phyloP scores from a whole-genome alignment of 2,329 filamentous ascomycete species.

The Aspergillus jensenii region DNA sequence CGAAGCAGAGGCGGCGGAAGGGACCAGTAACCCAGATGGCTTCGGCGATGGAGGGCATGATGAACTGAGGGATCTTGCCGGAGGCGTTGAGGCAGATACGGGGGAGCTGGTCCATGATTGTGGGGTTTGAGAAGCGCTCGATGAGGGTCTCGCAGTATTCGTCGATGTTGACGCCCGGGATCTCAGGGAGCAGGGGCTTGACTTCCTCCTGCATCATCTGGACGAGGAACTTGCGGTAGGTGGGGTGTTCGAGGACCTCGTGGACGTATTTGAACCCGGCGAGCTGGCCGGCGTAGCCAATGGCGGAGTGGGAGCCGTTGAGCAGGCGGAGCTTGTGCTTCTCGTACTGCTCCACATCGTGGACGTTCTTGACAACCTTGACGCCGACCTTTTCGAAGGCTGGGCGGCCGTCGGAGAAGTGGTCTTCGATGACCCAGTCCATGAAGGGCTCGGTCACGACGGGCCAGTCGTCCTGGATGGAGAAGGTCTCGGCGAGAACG shows the following conservation, averaged over 20 bases:
- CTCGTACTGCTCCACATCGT: slow-evolving; percentile 56
- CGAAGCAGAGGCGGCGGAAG: slow-evolving; percentile 50
- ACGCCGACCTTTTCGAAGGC: slow-evolving; percentile 55
- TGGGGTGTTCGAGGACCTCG: slow-evolving; percentile 53
- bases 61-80: slow-evolving; percentile 54
- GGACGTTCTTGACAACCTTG: slow-evolving; percentile 53
- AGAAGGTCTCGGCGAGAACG: slow-evolving; percentile 46
- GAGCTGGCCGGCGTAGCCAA: slow-evolving; percentile 53
- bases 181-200: slow-evolving; percentile 53
- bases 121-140: slow-evolving; percentile 57
- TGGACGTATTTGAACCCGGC: slow-evolving; percentile 57
- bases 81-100: slow-evolving; percentile 54
- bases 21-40: slow-evolving; percentile 48
- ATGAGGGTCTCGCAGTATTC: slow-evolving; percentile 55
- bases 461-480: slow-evolving; percentile 53
- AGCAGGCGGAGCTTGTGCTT: slow-evolving; percentile 58
- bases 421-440: slow-evolving; percentile 58
- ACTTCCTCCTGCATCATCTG: slow-evolving; percentile 59
- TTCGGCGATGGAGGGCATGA: slow-evolving; percentile 41
- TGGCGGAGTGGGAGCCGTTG: slow-evolving; percentile 54
- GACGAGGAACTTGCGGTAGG: slow-evolving; percentile 50
- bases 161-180: slow-evolving; percentile 53
- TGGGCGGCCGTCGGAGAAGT: slow-evolving; percentile 53
- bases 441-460: slow-evolving; percentile 58
- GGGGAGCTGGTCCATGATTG: slow-evolving; percentile 56